Conservation (phyloP, 164 flowering plant species). For the Tetrastigma voinierianum region DNA sequence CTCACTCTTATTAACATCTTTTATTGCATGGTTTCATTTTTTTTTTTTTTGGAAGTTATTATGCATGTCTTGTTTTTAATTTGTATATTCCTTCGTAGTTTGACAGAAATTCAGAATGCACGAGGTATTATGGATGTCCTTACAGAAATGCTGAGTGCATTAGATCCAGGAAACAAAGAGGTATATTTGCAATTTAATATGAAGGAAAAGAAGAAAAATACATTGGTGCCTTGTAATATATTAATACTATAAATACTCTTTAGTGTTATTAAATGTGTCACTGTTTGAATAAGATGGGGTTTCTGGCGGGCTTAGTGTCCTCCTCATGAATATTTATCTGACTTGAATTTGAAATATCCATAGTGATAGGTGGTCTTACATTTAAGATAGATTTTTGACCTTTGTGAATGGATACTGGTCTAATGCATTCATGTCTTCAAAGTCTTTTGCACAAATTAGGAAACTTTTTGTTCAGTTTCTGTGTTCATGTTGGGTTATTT, state of each 20-base stretch:
- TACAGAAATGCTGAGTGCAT: conserved; percentile 91
- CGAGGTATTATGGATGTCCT: conserved; percentile 98
- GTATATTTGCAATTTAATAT: conserved; percentile 23
- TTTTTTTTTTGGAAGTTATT: not conserved
- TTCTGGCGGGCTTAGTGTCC: no score
- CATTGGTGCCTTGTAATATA: not conserved
- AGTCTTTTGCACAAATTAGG: no score
- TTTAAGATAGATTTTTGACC: no score
- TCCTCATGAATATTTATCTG: no score
- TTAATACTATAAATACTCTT: not conserved
- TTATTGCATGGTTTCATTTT: not conserved
- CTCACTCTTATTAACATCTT: not conserved
- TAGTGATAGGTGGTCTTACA: no score
- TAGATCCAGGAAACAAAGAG: conserved; percentile 79
- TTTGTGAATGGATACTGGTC: no score
- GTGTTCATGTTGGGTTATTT: conserved; percentile 1
- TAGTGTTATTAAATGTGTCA: no score
- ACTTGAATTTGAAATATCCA: no score
- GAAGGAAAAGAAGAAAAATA: not conserved
- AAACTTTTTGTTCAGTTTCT: not conserved
- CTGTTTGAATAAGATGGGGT: no score
- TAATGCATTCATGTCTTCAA: no score
- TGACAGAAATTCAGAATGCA: conserved; percentile 95
- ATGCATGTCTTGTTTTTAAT: not conserved
- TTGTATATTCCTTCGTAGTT: conserved; percentile 33